Base-by-base conservation (phyloP, 805 yeast species). In the Pichia thaimueangensis region DNA sequence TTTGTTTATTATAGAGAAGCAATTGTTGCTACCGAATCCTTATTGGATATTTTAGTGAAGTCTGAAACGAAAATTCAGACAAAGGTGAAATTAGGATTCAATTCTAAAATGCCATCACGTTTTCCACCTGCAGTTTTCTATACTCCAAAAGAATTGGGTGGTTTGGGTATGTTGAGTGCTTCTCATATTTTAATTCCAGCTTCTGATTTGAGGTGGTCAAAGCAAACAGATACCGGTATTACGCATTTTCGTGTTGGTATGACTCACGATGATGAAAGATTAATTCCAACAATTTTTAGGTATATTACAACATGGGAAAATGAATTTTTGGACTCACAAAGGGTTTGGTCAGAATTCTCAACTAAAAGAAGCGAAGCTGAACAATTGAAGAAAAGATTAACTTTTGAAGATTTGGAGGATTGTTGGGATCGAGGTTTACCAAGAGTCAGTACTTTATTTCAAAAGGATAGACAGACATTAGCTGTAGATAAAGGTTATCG, bases 71-170 rank as follows among this genome's bases (percentile, higher is more conserved):
- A 85, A 56, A 82, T 93, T 35, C 99, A 93, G 63, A 93, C 89
- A 42, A 73, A 95, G 50, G 96, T 93, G 16, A 93, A 93, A 58
- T 75, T 91, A 67, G 98, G 98, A 0, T 70, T 93, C 47, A 93
- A 93, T 55, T 91, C 97, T 12, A 93, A 93, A 63, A 93, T 93
- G 99, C 99, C 99, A 1, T 81, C 96, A 0, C 71, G 99, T 43
- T 93, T 93, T 65, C 99, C 99, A 3, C 99, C 98, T 0, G 97
- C 97, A 3, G 98, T 93, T 0, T 93, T 93, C 56, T 93, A 93
- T 59, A 88, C 98, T 0, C 98, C 98, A 0, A 91, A 89, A 53
- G 99, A 93, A 59, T 66, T 93, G 3, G 98, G 99, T 39, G 99
- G 99, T 34, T 67, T 93, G 34, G 99, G 98, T 21, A 93, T 93